Conservation (phyloP, 305 asterid genomes). For the Coffea humblotiana region DNA sequence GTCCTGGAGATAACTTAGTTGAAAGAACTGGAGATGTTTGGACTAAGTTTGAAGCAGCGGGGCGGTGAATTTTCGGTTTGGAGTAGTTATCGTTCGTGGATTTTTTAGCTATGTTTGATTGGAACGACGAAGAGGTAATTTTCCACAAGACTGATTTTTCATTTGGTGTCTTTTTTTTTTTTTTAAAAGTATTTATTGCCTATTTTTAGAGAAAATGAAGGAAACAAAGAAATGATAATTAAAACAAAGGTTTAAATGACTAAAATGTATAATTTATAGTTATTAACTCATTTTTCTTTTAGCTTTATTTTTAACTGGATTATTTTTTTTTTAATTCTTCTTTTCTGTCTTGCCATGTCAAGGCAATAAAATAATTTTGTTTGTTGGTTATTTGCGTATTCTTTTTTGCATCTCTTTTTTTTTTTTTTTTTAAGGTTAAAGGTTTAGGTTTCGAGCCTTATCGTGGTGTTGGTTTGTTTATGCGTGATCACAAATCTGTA, state of each 20-base stretch:
- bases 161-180: not conserved
- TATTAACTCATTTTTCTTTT: not conserved
- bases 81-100: constrained; percentile 29
- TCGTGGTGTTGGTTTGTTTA: not conserved
- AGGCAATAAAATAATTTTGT: not conserved
- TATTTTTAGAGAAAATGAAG: not conserved
- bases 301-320: not conserved
- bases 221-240: not conserved
- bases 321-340: too few relatives aligned
- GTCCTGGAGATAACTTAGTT: constrained; percentile 26
- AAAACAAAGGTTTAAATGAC: not conserved
- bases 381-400: not conserved
- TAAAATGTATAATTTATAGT: not conserved
- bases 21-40: constrained; percentile 58
- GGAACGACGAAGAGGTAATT: constrained; percentile 94
- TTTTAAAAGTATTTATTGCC: not conserved
- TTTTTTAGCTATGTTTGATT: constrained; percentile 84
- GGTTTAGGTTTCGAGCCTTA: not conserved
- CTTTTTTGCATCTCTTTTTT: too few relatives aligned
- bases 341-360: not conserved
- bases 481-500: not conserved
- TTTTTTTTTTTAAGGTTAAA: not conserved
- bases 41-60: constrained; percentile 35
- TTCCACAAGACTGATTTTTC: not conserved
- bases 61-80: constrained; percentile 31